Base-by-base conservation (phyloP, 768 basidiomycete genomes). In the Lactifluus piperatus region DNA sequence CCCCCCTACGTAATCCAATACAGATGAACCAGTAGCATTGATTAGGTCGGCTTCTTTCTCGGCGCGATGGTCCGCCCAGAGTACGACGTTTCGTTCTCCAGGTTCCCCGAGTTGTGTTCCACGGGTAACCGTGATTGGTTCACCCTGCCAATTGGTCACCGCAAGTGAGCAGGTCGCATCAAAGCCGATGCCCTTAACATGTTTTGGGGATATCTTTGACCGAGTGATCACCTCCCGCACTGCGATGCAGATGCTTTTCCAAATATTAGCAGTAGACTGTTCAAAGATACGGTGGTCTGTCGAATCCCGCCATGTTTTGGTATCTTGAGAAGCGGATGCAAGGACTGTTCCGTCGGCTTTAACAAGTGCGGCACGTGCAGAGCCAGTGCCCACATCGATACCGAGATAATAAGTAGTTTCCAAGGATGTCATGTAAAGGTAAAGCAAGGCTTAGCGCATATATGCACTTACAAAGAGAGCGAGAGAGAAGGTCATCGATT, bases 11-110 rank as follows among this genome's bases (percentile, higher is more conserved):
- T 94, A 98, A 57, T 94, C 86, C 65, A 98, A 76, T 37, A 97
- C 93, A 29, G 85, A 77, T 51, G 90, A 90, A 2, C 84, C 86
- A 2, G 88, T 90, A 27, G 75, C 74, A 70, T 98, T 98, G 77
- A 98, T 94, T 44, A 86, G 70, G 44, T 91, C 83, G 2, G 95
- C 95, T 69, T 99, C 94, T 68, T 86, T 78, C 73, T 91, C 87
- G 0, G 97, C 95, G 51, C 95, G 82, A 72, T 97, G 94, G 72
- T 98, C 94, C 3, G 94, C 95, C 97, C 95, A 99, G 1, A 99
- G 77, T 44, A 98, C 82, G 59, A 97, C 79, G 71, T 97, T 93
- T 62, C 90, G 81, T 64, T 89, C 86, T 18, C 88, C 89, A 20
- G 68, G 73, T 52, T 75, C 70, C 3, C 89, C 92, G 1, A 90